Conservation (phyloP, 129 eudicot genomes). For the Escallonia rubra region DNA sequence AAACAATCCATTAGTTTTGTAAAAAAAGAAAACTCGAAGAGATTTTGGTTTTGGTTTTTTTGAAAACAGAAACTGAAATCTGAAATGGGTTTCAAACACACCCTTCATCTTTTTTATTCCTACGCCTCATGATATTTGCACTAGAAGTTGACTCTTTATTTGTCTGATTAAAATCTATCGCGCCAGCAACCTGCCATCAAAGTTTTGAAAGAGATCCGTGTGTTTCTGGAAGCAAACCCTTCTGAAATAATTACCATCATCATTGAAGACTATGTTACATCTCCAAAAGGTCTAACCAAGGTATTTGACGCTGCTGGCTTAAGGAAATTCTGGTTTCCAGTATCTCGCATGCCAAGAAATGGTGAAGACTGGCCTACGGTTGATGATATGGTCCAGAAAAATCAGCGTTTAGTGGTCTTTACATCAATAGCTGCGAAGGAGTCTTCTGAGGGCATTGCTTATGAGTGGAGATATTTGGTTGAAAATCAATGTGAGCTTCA, state of each 20-base stretch:
- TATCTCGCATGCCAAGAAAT: conserved; percentile 74
- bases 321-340: conserved; percentile 81
- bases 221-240: conserved; percentile 68
- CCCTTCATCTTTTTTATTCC: no score
- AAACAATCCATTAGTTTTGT: no score
- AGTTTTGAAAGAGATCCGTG: conserved; percentile 67
- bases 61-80: no score
- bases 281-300: conserved; percentile 78
- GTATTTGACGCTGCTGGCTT: conserved; percentile 84
- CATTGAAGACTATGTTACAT: conserved; percentile 90
- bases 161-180: not conserved
- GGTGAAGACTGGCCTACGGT: conserved; percentile 91
- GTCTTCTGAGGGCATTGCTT: conserved; percentile 85
- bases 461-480: conserved; percentile 78
- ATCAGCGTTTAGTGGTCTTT: conserved; percentile 82
- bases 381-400: conserved; percentile 72
- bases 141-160: not conserved
- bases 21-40: no score
- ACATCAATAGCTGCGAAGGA: conserved; percentile 82
- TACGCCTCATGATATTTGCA: no score
- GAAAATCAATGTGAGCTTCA: conserved; percentile 80
- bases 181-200: conserved; percentile 80
- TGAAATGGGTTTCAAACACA: no score
- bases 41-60: no score
- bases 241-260: conserved; percentile 75